phyloP scores from a whole-genome alignment of 2,329 filamentous ascomycete species.

The Cordyceps pruinosa region DNA sequence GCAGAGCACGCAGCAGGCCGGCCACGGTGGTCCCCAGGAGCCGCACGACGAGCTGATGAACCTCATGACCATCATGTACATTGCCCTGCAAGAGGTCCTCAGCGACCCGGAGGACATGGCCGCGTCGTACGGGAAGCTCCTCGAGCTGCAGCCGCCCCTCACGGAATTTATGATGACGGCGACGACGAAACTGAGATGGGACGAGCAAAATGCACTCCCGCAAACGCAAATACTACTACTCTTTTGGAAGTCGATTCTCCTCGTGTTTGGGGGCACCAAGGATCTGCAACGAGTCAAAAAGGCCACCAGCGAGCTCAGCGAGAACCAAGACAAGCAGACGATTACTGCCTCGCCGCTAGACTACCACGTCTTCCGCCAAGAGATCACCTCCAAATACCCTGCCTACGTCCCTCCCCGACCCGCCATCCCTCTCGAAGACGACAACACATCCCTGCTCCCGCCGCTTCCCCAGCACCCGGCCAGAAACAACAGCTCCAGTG shows the following conservation, averaged over 20 bases:
- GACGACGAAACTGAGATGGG: conserved; percentile 64
- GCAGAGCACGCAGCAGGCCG: conserved; percentile 23
- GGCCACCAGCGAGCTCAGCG: conserved; percentile 56
- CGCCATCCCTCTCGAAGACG: conserved; percentile 75
- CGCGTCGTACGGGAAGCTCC: conserved; percentile 40
- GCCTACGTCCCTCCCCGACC: conserved; percentile 87
- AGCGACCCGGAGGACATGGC: conserved; percentile 44
- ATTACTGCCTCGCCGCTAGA: conserved; percentile 93
- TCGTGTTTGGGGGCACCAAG: conserved; percentile 73
- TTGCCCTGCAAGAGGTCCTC: conserved; percentile 50
- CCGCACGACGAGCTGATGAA: conserved; percentile 55
- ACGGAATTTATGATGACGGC: conserved; percentile 66
- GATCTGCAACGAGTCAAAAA: conserved; percentile 69
- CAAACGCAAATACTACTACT: conserved; percentile 71
- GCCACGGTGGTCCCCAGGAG: conserved; percentile 37
- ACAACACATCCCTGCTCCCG: conserved; percentile 85
- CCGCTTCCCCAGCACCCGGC: conserved; percentile 70
- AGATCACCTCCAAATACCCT: conserved; percentile 96
- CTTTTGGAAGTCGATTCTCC: conserved; percentile 84
- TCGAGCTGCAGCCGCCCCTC: conserved; percentile 57
- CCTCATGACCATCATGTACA: conserved; percentile 57
- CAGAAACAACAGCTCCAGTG: conserved; percentile 51
- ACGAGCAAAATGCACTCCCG: conserved; percentile 55
- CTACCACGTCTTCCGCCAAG: conserved; percentile 92
- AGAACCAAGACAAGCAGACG: conserved; percentile 61